Base-by-base conservation (phyloP, 139 green algal species). In the Tetraselmis striata region DNA sequence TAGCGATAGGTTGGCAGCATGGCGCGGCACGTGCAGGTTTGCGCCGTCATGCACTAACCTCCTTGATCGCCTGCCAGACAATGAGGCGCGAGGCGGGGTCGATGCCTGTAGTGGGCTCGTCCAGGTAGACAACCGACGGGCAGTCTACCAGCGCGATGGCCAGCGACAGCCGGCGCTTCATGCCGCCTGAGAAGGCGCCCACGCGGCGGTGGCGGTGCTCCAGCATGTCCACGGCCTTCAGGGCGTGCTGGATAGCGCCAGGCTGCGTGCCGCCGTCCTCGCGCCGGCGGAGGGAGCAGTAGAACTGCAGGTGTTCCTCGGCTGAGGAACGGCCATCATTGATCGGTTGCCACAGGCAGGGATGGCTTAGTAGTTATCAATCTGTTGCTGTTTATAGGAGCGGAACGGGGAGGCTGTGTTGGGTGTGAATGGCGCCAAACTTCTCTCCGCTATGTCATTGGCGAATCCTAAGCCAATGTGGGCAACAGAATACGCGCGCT, bases 91-190 rank as follows among this genome's bases (percentile, higher is more conserved):
- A 84, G 5, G 83, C 83, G 23, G 85, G 85, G 77, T 88, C 85
- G 78, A 86, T 80, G 80, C 83, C 79, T 67, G 75, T 58, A 79
- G 78, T 84, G 23, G 86, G 86, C 81, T 92, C 90, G 58, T 93
- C 90, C 27, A 93, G 84, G 22, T 90, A 83, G 24, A 91, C 77
- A 1, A 86, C 82, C 0, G 28, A 22, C 0, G 84, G 79, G 59
- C 82, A 58, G 29, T 83, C 83, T 0, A 91, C 83, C 1, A 94
- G 85, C 23, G 90, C 90, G 27, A 93, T 91, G n/a, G 82, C 90
- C 5, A 94, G 85, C 1, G 85, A 87, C 32, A 93, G 87, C 78
- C 84, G 83, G 75, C 86, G 82, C 82, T 87, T 90, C 84, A 88
- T 90, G 30, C 86, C 86, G 18, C 86, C 86, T 1, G 84, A 88